Conservation (phyloP, 306 rosid genomes). For the Cucurbita moschata region DNA sequence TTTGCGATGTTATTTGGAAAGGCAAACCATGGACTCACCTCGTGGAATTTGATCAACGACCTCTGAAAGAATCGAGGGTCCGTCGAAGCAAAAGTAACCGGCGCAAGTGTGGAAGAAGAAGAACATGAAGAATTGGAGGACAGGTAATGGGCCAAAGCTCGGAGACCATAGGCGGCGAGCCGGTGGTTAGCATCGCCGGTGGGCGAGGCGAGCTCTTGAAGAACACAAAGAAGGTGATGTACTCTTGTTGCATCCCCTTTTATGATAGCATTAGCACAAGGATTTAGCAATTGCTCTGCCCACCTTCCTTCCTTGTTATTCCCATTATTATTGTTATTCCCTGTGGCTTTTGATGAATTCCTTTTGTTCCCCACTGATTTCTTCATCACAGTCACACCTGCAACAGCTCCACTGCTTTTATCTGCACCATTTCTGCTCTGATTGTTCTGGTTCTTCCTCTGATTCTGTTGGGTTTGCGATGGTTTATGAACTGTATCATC, state of each 20-base stretch:
- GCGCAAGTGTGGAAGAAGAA: constrained; percentile 13
- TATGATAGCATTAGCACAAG: constrained; percentile 60
- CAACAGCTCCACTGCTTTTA: constrained; percentile 20
- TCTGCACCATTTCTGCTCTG: constrained; percentile 13
- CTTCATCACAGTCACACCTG: constrained; percentile 20
- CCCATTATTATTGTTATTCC: constrained; percentile 40
- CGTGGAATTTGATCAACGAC: constrained; percentile 61
- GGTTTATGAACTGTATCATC: constrained; percentile 20
- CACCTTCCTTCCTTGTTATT: constrained; percentile 80
- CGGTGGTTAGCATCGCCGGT: constrained; percentile 81
- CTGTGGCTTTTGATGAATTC: constrained; percentile 29
- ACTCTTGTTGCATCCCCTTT: constrained; percentile 46
- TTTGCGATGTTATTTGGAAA: constrained; percentile 75
- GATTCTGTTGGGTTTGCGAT: constrained; percentile 19
- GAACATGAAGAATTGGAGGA: constrained; percentile 29
- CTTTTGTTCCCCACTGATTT: constrained; percentile 43
- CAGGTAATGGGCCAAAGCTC: constrained; percentile 40
- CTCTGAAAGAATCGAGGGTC: constrained; percentile 54
- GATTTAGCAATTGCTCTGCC: constrained; percentile 89
- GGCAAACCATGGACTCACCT: constrained; percentile 92
- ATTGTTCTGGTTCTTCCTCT: constrained; percentile 23
- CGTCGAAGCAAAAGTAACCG: constrained; percentile 40
- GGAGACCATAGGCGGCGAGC: constrained; percentile 61
- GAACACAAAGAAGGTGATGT: constrained; percentile 72
- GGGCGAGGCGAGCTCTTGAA: constrained; percentile 63